Evolutionary conservation across 179 eudicot genomes (phyloP).

Genomic region (Monotropa hypopitys): DNA sequence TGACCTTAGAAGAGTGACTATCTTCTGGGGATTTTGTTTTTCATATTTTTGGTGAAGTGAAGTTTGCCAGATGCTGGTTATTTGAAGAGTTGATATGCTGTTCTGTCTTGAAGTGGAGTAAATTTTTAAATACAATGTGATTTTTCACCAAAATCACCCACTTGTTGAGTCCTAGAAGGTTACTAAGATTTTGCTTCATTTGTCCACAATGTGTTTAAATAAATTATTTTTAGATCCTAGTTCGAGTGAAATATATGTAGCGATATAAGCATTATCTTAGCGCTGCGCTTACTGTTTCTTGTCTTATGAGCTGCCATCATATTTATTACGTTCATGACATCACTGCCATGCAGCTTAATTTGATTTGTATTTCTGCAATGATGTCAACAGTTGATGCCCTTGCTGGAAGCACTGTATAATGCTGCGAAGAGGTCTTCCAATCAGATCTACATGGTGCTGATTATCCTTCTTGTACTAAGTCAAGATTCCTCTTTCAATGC

Average conservation of each 20-base stretch:
- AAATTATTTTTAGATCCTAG: background rate
- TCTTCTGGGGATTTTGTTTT: background rate
- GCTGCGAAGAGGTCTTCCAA: conserved; percentile 70
- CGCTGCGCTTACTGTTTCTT: background rate
- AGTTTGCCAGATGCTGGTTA: background rate
- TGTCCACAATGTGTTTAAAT: background rate
- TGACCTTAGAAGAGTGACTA: background rate
- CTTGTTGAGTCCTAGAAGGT: background rate
- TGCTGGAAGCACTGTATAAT: conserved; percentile 78
- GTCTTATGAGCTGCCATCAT: background rate
- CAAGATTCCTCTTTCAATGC: conserved; percentile 95
- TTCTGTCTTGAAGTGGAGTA: background rate
- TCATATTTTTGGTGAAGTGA: background rate
- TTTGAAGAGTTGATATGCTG: background rate
- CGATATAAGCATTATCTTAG: background rate
- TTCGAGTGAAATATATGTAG: background rate
- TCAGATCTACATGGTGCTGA: conserved; percentile 89
- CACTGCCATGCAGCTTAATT: background rate
- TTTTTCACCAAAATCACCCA: background rate
- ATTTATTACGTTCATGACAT: background rate
- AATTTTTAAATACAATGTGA: background rate
- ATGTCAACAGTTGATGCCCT: conserved; percentile 66
- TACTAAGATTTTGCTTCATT: background rate
- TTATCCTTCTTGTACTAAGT: conserved; percentile 84
- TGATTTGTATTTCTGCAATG: conserved; percentile 11